phyloP scores from a whole-genome alignment of 441 rosid species.

The Gossypium davidsonii region DNA sequence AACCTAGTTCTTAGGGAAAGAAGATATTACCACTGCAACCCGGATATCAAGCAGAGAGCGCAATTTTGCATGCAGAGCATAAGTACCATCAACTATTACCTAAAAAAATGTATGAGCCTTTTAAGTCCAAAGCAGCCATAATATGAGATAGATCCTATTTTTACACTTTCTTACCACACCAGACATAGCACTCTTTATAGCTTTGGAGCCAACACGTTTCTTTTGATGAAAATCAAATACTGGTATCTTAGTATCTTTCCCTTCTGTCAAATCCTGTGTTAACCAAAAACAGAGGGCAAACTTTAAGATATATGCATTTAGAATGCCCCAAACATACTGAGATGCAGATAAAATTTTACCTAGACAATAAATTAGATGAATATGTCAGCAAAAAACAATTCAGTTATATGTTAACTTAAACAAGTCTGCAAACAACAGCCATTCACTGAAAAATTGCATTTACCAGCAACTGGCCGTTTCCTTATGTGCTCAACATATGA shows the following conservation, averaged over 20 bases:
- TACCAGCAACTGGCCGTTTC: background rate
- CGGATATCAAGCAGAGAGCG: conserved; percentile 97
- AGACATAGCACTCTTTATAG: conserved; percentile 55
- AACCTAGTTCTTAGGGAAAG: conserved; percentile 10
- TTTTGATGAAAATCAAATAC: conserved; percentile 90
- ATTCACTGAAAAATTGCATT: background rate
- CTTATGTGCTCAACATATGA: background rate
- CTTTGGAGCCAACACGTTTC: conserved; percentile 47
- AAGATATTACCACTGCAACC: conserved; percentile 83
- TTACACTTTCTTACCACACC: conserved; percentile 59
- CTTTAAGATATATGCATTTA: conserved; percentile 5
- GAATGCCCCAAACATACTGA: conserved; percentile 9
- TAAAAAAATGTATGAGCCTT: conserved; percentile 24
- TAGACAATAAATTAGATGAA: background rate
- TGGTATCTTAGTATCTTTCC: conserved; percentile 71
- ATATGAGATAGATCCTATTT: conserved; percentile 13
- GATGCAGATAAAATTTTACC: conserved; percentile 3
- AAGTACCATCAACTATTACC: conserved; percentile 98
- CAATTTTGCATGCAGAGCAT: conserved; percentile 86
- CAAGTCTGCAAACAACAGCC: background rate
- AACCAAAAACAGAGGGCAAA: conserved; percentile 25
- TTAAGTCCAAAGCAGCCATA: conserved; percentile 14
- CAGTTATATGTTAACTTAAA: background rate
- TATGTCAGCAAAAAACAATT: background rate
- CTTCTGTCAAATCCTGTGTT: conserved; percentile 67